phyloP scores from a whole-genome alignment of 164 flowering plant genomes.

The Paratinospora sagittata region DNA sequence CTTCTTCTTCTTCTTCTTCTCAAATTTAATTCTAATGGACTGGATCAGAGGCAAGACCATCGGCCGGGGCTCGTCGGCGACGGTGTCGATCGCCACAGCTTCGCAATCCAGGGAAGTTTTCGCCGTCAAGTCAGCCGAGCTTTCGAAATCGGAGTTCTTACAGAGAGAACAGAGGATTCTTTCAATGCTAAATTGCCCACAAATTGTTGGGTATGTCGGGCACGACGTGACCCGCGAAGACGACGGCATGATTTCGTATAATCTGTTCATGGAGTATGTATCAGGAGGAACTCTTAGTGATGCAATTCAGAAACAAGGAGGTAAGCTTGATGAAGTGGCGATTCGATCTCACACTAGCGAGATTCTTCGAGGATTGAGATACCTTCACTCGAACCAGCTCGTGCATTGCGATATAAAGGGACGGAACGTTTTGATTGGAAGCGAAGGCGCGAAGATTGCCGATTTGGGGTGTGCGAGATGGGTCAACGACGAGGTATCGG shows the following conservation, averaged over 20 bases:
- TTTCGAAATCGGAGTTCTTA: constrained; percentile 29
- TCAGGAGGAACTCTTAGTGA: no score
- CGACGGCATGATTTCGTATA: no score
- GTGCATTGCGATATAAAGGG: constrained; percentile 86
- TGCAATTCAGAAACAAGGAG: no score
- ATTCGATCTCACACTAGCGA: no score
- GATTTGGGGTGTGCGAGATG: constrained; percentile 73
- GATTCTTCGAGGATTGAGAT: no score
- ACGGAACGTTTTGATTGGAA: constrained; percentile 49
- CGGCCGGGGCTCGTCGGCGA: constrained; percentile 43
- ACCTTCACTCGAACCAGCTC: constrained; percentile 39
- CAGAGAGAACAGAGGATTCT: constrained; percentile 47
- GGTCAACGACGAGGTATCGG: constrained; percentile 12
- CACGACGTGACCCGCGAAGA: no score
- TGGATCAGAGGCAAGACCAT: constrained; percentile 64
- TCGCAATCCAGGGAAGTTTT: constrained; percentile 36
- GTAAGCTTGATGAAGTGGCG: no score
- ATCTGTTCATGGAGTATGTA: no score
- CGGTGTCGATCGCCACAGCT: constrained; percentile 53
- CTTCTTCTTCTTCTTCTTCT: no score
- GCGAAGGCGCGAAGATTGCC: constrained; percentile 49
- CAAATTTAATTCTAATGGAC: no score
- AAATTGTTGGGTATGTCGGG: constrained; percentile 49
- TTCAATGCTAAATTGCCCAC: constrained; percentile 33
- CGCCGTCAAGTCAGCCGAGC: constrained; percentile 61